A percentile compares a stretch with the other conserved stretches of the same genome.
Conservation (phyloP, 371 early-diverging fungal species). For the Umbelopsis sp. region DNA sequence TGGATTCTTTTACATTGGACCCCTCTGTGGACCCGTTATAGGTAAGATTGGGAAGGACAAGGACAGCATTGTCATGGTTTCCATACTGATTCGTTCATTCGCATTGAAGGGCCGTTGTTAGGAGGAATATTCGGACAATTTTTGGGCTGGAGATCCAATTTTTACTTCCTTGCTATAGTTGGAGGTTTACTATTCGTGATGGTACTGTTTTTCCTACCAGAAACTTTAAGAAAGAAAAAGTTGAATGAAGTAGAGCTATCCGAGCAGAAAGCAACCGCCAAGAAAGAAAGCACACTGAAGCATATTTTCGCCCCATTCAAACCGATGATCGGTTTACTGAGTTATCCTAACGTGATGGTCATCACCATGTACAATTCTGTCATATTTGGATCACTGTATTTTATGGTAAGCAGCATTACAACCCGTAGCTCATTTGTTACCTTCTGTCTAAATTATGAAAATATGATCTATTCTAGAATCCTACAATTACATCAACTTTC, state of each 20-base stretch:
- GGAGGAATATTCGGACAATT: conserved; percentile 63
- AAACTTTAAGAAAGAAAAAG: conserved; percentile 23
- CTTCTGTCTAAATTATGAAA: background rate
- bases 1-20: conserved; percentile 35
- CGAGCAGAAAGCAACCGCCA: conserved; percentile 1
- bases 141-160: conserved; percentile 67
- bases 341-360: conserved; percentile 31
- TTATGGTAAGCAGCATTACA: conserved; percentile 25
- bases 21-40: conserved; percentile 28
- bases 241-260: conserved; percentile 8
- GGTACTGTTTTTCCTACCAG: conserved; percentile 33
- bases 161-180: conserved; percentile 64
- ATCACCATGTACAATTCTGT: conserved; percentile 35
- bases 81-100: conserved; percentile 14
- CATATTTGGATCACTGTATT: conserved; percentile 34
- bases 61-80: background rate
- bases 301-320: conserved; percentile 20
- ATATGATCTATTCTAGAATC: conserved; percentile 30
- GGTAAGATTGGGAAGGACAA: conserved; percentile 18
- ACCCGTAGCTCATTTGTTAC: background rate
- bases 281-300: background rate
- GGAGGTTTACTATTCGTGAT: conserved; percentile 27
- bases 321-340: conserved; percentile 31
- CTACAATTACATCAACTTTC: conserved; percentile 46
- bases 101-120: conserved; percentile 48